Percentiles rank a stretch among this genome's conserved stretches.
These are phyloP conservation scores for Scedosporium boydii DNA, from an alignment of 2,329 filamentous ascomycete genomes.

Conservation along the genomic window DNA sequence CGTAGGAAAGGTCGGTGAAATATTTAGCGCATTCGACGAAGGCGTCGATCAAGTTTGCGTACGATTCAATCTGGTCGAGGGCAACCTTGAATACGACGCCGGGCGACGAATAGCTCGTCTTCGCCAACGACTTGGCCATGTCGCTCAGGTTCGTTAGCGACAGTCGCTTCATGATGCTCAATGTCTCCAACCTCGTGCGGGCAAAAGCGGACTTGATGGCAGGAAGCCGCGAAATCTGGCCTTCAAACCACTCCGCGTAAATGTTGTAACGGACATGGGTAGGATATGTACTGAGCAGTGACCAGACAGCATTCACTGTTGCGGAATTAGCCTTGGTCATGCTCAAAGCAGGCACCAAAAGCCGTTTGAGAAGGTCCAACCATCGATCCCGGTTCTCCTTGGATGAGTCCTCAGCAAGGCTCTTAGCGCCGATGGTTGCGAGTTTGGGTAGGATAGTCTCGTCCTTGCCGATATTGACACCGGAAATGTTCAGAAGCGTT, in stretches of 20 bases:
- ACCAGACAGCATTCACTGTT: conserved; percentile 78
- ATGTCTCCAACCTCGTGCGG: conserved; percentile 67
- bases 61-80: conserved; percentile 83
- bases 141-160: conserved; percentile 77
- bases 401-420: conserved; percentile 60
- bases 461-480: conserved; percentile 84
- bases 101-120: conserved; percentile 84
- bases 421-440: conserved; percentile 73
- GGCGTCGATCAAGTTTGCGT: conserved; percentile 88
- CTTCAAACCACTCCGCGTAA: conserved; percentile 88
- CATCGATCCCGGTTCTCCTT: conserved; percentile 65
- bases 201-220: conserved; percentile 73
- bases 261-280: conserved; percentile 72
- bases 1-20: conserved; percentile 86
- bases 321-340: conserved; percentile 77
- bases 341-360: conserved; percentile 82
- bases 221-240: conserved; percentile 64
- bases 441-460: conserved; percentile 69
- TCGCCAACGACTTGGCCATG: conserved; percentile 82
- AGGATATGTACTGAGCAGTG: conserved; percentile 70
- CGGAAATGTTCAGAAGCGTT: conserved; percentile 75
- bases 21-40: conserved; percentile 93
- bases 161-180: conserved; percentile 78
- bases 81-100: conserved; percentile 86
- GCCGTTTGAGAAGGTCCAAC: conserved; percentile 72